These are phyloP conservation scores for Dictyostelium discoideum DNA, from an alignment of 78 protist species.

Conservation along the genomic window DNA sequence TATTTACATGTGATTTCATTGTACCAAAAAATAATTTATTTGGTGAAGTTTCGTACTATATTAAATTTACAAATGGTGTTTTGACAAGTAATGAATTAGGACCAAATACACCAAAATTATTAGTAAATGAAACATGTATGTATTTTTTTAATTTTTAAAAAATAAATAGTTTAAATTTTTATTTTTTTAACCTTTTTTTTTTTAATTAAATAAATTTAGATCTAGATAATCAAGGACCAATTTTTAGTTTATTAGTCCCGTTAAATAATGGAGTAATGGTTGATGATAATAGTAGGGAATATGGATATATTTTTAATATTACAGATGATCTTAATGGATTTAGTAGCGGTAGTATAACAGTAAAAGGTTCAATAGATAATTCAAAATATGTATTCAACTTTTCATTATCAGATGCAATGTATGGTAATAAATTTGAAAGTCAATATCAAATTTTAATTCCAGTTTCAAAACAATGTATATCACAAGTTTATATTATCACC, in stretches of 20 bases:
- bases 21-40: background rate
- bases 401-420: background rate
- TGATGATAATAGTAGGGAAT: background rate
- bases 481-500: background rate
- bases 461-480: background rate
- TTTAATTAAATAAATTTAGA: background rate
- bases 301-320: background rate
- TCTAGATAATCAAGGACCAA: background rate
- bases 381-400: background rate
- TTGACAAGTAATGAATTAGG: background rate
- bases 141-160: background rate
- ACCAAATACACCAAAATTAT: background rate
- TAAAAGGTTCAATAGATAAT: background rate
- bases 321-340: conserved; percentile 4
- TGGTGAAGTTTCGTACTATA: background rate
- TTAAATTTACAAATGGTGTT: background rate
- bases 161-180: background rate
- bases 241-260: background rate
- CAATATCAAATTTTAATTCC: background rate
- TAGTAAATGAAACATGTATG: background rate
- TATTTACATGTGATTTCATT: background rate
- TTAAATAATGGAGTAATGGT: background rate
- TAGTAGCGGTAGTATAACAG: background rate
- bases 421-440: background rate
- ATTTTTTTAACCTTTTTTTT: no score